Percentiles rank a stretch among this genome's conserved stretches.
These are phyloP conservation scores for Castanea mollissima DNA, from an alignment of 306 rosid genomes.

Conservation along the genomic window DNA sequence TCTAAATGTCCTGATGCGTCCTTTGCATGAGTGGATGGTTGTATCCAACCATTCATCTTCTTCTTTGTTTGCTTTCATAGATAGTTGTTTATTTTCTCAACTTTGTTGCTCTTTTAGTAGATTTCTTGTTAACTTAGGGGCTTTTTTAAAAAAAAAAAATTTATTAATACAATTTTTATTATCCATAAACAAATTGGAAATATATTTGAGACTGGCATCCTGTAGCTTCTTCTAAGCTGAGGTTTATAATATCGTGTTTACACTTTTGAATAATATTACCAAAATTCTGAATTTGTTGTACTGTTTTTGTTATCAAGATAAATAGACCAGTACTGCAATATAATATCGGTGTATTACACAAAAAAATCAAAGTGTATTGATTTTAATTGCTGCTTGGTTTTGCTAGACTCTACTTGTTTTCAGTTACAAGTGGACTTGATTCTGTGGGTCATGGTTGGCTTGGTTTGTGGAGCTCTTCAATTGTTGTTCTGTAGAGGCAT, in stretches of 20 bases:
- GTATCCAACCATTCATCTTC: too few species aligned
- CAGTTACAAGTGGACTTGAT: background rate
- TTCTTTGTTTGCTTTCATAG: too few species aligned
- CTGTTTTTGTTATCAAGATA: slow-evolving; percentile 5
- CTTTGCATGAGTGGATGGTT: too few species aligned
- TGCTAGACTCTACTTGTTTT: slow-evolving; percentile 14
- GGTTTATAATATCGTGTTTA: background rate
- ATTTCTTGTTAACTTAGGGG: too few species aligned
- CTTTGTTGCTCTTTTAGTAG: too few species aligned
- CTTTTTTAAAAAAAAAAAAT: too few species aligned
- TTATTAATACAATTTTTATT: too few species aligned
- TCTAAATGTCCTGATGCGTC: too few species aligned
- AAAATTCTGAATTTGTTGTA: background rate
- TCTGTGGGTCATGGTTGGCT: slow-evolving; percentile 11
- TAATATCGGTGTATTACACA: background rate
- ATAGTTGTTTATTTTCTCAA: too few species aligned
- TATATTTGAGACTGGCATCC: background rate
- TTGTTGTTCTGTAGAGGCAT: slow-evolving; percentile 14
- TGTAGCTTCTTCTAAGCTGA: background rate
- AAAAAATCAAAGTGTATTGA: background rate
- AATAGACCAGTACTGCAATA: slow-evolving; percentile 3
- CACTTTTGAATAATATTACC: background rate
- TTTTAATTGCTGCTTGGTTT: background rate
- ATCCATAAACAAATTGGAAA: background rate
- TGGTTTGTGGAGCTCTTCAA: slow-evolving; percentile 3